Evolutionary conservation across 1,284 basidiomycete genomes (phyloP), one percentile per base, ranked within the genome.

Genomic region (Salmacisia buchloeana): DNA sequence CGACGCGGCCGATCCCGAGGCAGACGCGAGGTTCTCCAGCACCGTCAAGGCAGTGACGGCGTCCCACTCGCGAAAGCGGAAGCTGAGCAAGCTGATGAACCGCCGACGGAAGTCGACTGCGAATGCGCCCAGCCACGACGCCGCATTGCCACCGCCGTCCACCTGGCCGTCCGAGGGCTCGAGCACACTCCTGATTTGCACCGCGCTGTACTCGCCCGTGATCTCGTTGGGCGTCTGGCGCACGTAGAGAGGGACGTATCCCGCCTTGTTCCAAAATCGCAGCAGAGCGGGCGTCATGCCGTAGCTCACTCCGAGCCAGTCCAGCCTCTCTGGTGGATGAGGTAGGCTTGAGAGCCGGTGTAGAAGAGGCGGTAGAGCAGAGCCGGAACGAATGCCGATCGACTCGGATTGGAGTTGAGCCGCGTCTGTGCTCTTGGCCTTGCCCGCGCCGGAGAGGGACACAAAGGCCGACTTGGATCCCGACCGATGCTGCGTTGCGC

Each of bases 241-340:
- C 27, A 97, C 82, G 78, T 97, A 98, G 21, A 98, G 83, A 0
- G 96, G 96, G 0, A 90, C 85, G 79, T 90, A 98, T 15, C 92
- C 92, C 0, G 88, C 87, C 39, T 90, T 86, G 82, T 97, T 97
- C 96, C 96, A 98, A 83, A 98, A 99, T 84, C 91, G 84, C 60
- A 98, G 85, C 0, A 99, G 84, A 71, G 87, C 87, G 2, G 91
- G 86, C 0, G 94, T 97, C 57, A 98, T 83, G 10, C 96, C 96
- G 79, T 96, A 98, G 31, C 92, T 94, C 0, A 97, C 94, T 52
- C 96, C 94, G 5, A 99, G 84, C 80, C 96, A 99, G 81, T 98
- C 94, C 35, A 99, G 83, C 49, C 83, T 84, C 77, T 97, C 94
- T 0, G 96, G 94, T 80, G 89, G 89, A 39, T 89, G 86, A 10